Base-by-base conservation (phyloP, 805 yeast species). In the Kazachstania martiniae region DNA sequence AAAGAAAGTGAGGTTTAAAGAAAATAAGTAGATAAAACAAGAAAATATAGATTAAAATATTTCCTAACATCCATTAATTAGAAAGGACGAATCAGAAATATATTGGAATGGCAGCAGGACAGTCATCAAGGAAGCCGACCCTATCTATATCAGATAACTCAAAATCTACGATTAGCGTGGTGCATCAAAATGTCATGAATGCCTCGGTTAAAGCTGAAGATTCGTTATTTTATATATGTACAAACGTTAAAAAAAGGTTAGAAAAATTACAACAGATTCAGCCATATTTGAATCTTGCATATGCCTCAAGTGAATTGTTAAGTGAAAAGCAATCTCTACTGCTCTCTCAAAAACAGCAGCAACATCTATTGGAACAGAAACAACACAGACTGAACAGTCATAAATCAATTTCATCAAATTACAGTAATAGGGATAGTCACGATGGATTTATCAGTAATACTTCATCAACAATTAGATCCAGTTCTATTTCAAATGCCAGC, bases 271-370 rank as follows among this genome's bases (percentile, higher is more conserved):
- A 80, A 0, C 86, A 78, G 13, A 66, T 85, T 67, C 69, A 67
- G 23, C 79, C 86, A 25, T 80, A 74, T 52, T 50, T 82, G 37
- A 68, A 69, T 33, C 59, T 73, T 23, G 87, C 89, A 2, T 70
- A 68, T 51, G 62, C 70, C 9, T 64, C 75, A 10, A 81, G 86
- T 5, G 87, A 80, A 48, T 71, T 68, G 21, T 60, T 74, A 30
- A 72, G 82, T 28, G 89, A 80, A 49, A 78, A 77, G 44, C 91
- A 81, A 57, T 82, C 86, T 1, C 56, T 62, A 25, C 37, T 59
- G 4, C 36, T 63, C n/a, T 61, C 68, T 3, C 68, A 63, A 38
- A 60, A 57, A 32, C 57, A 55, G 27, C 61, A 58, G 33, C 51
- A 46, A 29, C 49, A 43, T 12, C 24, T 36, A 22, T 19, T 32